Base-by-base conservation (phyloP, 306 rosid genomes). In the Lablab purpureus region DNA sequence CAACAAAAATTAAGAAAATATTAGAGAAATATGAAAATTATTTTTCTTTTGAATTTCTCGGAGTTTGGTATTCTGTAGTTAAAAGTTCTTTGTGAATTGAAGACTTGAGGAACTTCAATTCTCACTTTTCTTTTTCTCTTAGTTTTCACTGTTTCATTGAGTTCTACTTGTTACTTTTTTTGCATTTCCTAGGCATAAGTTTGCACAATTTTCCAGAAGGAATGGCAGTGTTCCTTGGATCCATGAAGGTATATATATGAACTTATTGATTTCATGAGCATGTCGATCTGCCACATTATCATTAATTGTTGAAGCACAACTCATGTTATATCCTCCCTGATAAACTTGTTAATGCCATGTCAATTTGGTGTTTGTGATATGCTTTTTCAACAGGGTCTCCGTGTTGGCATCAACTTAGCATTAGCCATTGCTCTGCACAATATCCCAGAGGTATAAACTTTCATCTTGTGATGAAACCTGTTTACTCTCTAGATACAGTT, bases 121-220 rank as follows among this genome's bases (percentile, higher is more conserved):
- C 46, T 68, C 60, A 52, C 60, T 60, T 41, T 68, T 49, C 54
- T n/a, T 47, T 40, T 52, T 52, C 69, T 30, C 55, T n/a, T 49
- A 17, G 19, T 43, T 59, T 72, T 55, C 56, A 41, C 6, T 54
- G 60, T 36, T 78, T 65, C 55, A 55, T 25, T 25, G 18, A 30
- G 54, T 72, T 80, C 63, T 60, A 54, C 15, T 41, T 37, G 58
- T 46, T 17, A 21, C 12, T 18, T 54, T 7, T 40, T 25, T 59
- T 15, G 56, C 74, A n/a, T 71, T 34, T 40, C 21, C 1, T 81
- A 96, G 99, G 99, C 82, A 93, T 96, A 90, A 96, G 99, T 84
- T 90, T 96, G 81, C 99, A 96, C 85, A 96, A 93, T 74, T 93
- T 96, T 84, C 99, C 99, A 4, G 99, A 96, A 90, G 99, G 99